A percentile compares a stretch with the other conserved stretches of the same genome.
These are phyloP conservation scores for Penicillium sp. DNA, from an alignment of 2,329 filamentous ascomycete genomes.

Conservation along the genomic window DNA sequence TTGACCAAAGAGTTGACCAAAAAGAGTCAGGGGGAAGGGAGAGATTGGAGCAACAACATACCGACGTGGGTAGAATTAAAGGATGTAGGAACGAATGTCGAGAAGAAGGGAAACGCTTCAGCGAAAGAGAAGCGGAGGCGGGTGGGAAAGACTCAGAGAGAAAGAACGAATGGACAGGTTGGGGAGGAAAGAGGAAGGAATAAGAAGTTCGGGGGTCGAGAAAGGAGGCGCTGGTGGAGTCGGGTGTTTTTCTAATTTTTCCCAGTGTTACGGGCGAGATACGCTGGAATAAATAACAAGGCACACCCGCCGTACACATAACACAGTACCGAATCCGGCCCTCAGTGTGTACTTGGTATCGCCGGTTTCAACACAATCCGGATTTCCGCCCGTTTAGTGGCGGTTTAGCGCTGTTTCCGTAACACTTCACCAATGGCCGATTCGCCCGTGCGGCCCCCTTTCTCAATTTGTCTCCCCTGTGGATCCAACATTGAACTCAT, in stretches of 20 bases:
- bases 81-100: constrained; percentile 32
- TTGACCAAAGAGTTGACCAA: background rate
- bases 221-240: constrained; percentile 34
- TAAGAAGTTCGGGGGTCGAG: constrained; percentile 34
- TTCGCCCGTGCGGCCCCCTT: constrained; percentile 9
- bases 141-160: constrained; percentile 10
- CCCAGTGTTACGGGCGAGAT: constrained; percentile 9
- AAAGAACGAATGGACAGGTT: constrained; percentile 31
- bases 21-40: background rate
- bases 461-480: constrained; percentile 8
- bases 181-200: constrained; percentile 34
- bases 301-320: background rate
- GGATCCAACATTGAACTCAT: constrained; percentile 1
- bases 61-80: constrained; percentile 23
- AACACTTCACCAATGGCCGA: constrained; percentile 3
- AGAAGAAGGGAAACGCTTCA: constrained; percentile 28
- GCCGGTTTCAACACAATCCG: background rate
- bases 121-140: constrained; percentile 24
- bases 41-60: constrained; percentile 11
- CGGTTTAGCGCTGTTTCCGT: constrained; percentile 11
- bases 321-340: constrained; percentile 22
- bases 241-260: constrained; percentile 3
- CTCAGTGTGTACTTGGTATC: background rate
- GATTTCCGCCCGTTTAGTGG: background rate
- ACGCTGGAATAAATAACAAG: constrained; percentile 13